Base-by-base conservation (phyloP, 345 rosid genomes). In the Eutrema heterophyllum region DNA sequence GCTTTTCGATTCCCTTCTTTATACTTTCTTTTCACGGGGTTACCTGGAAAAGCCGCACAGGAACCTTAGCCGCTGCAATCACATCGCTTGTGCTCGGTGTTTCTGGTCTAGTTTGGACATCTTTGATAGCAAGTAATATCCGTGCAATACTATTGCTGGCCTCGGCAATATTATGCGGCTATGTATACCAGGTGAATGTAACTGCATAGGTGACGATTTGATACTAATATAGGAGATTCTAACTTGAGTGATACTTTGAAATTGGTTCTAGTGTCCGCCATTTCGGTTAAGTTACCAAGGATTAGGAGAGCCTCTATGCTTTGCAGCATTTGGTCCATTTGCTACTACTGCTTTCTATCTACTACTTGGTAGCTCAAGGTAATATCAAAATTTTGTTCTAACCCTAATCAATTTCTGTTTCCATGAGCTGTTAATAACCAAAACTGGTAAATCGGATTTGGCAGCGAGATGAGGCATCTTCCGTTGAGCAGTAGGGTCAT, bases 271-370 rank as follows among this genome's bases (percentile, higher is more conserved):
- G 98, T 93, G 97, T 80, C 98, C 98, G 0, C 98, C 97, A 56
- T 93, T 93, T 79, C 83, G 97, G 73, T 74, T 91, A 73, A 91
- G 96, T 82, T 93, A 91, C 86, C 90, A 81, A 62, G 97, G 98
- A 79, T 64, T 93, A 58, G 98, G 98, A 76, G 97, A 93, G 86
- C 96, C 98, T 3, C 74, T 93, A 80, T 91, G 96, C 74, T 93
- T 91, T 68, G 89, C 94, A 40, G 96, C 97, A 38, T 93, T 91
- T 58, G 97, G 98, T 43, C 98, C 95, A n/a, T 91, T 93, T 79
- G 94, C 98, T 43, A 93, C 96, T 4, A 82, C 88, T 16, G 97
- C 94, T 21, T 93, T 93, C 71, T 93, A 93, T 83, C 64, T 87
- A 39, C 73, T 88, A 65, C 82, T 85, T 52, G 88, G 90, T 33